Evolutionary conservation across 2,329 filamentous ascomycete genomes (phyloP), one percentile per base, ranked within the genome.

Genomic region (Colletotrichum sansevieriae): DNA sequence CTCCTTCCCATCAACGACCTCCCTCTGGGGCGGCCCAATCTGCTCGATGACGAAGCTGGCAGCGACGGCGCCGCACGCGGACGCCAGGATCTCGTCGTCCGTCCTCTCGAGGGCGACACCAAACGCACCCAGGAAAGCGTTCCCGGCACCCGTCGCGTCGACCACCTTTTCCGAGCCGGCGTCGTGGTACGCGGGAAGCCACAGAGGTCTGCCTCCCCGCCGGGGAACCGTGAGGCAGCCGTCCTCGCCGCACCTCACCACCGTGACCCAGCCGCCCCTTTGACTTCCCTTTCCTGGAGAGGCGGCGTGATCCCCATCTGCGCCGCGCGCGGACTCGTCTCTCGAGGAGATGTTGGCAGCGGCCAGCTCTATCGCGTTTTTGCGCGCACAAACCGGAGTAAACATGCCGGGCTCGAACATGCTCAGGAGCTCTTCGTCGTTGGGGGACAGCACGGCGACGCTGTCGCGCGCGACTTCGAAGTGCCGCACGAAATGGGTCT

Each of bases 41-140:
- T 70, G 68, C 37, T 65, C 65, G 13, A 68, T 46, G 2, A 29
- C 65, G 18, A 70, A 69, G 12, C 68, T 65, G 9, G 65, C 68
- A 20, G 65, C 60, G 11, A 70, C 65, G 10, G 68, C 55, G 0
- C 65, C 68, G 33, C 59, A 44, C 43, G 65, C 47, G 2, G 68
- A 55, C 2, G 68, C 65, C n/a, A 65, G 59, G 3, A 46, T n/a
- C 33, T 37, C 65, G 25, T 65, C 55, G 12, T 8, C 22, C 49
- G 39, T 57, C 20, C 33, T 51, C 29, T n/a, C 37, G 20, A 61
- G 47, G 15, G 20, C 44, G 20, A 51, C 56, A 2, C 22, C 44
- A 25, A 65, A 65, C 0, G 60, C 60, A 15, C 61, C 68, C 8
- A 69, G 55, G 12, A 71, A 71, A 12, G 51, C 60, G 22, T 68